Evolutionary conservation across 305 asterid genomes (phyloP), one percentile per base, ranked within the genome.

Genomic region (Solanum chacoense): DNA sequence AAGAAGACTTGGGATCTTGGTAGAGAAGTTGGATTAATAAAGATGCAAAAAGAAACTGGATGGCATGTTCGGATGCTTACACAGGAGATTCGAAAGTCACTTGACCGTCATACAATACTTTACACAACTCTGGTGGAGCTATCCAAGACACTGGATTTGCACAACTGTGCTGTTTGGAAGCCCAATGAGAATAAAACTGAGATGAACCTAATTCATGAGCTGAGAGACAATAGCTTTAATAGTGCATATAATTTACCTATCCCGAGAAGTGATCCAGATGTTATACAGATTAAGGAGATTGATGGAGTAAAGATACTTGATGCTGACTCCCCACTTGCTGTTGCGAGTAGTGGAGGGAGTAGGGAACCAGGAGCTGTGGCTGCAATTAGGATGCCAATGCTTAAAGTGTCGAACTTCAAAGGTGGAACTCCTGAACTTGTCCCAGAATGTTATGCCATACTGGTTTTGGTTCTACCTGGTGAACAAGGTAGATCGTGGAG

Each of bases 61-160:
- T 90, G 92, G 95, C 98, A 98, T 74, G 99, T 98, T n/a, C 92
- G 98, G 59, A 98, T 98, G 99, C 95, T 98, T 38, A 98, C 99
- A 22, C 99, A 93, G 76, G 99, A 96, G 93, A 98, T 96, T 29
- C 96, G 99, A 5, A 98, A 93, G 89, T 96, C 98, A 55, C 95
- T 98, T 24, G 99, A 98, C 92, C 92, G 98, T 42, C 98, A 98
- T 88, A 96, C 97, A 2, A 98, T 98, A 87, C 85, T 98, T 40
- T 90, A 96, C 85, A 95, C 99, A n/a, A 98, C 99, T 31, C 88
- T 98, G 87, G 98, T 95, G 63, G 98, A 98, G 93, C 93, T 98
- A 18, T 95, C 99, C 1, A 96, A 98, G 91, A 94, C 98, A 2
- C 87, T 98, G 87, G 96, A 93, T 84, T 93, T 98, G 93, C 95